Evolutionary conservation across 140 eudicot genomes (phyloP), one percentile per base, ranked within the genome.

Genomic region (Bidens hawaiensis): DNA sequence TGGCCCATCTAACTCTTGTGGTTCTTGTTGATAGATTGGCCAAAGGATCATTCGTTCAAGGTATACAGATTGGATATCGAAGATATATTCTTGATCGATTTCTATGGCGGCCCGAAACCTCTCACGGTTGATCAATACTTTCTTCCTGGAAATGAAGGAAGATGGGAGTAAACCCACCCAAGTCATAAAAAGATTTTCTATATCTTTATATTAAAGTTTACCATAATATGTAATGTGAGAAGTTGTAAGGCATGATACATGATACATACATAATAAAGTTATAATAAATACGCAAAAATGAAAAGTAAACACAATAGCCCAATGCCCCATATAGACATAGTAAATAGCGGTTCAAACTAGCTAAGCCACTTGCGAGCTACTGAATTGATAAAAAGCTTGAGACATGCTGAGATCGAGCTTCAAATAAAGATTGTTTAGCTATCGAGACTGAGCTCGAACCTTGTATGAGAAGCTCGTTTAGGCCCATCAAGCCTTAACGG

Each of bases 51-150:
- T 82, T 49, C 79, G 16, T 91, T 91, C 79, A 81, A 78, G 85
- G 64, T 91, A 38, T 91, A 59, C 73, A 87, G 76, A 49, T 62
- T 91, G 24, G 89, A 87, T 58, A 84, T 91, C 0, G 87, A 84
- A 14, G 79, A 91, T 13, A 82, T 91, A 63, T 91, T 87, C 66
- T 41, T 91, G 85, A 84, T 91, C 50, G 88, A 91, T 26, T 87
- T 76, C 83, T 91, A 47, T 60, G 95, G 96, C 4, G 98, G 96
- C 15, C 85, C 91, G 41, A 91, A 91, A 69, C 87, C 96, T 76
- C 78, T 91, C 33, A 91, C 95, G 0, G 95, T 85, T 67, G 98
- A 91, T 58, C 77, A 91, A 61, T 91, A 91, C 60, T 53, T 53
- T 53, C 60, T 53, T 53, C 60, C 60, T 2, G 6, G 15, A 53